Evolutionary conservation across 345 rosid species (phyloP), one percentile per base, ranked within the genome.

Genomic region (Hevea brasiliensis): DNA sequence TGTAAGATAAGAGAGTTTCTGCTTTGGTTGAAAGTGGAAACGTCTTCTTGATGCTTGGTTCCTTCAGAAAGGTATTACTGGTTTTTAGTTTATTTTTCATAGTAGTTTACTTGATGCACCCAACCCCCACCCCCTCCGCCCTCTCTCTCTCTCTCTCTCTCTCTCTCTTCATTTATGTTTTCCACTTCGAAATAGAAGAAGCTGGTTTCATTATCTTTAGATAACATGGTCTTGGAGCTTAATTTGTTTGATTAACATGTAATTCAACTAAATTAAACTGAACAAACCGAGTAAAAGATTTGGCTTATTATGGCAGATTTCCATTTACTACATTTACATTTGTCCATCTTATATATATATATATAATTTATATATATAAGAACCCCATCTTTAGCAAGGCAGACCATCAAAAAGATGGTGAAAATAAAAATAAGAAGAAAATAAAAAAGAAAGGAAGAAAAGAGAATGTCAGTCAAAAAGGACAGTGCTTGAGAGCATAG

Each of bases 11-110:
- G 20, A 83, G 87, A 76, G 75, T 89, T 76, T 89, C 88, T 80
- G 85, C 97, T 47, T 76, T 90, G 76, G 81, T 92, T 75, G 93
- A 95, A 84, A 89, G 98, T 78, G 98, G 94, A 83, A 92, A 91
- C 83, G 84, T 92, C 85, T 89, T 84, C 84, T 76, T 89, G 89
- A 87, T 87, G 90, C 94, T 92, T 73, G 94, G 97, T 72, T 89
- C 94, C 75, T 92, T 86, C 79, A 85, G 87, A 85, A 89, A 92
- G 97, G 98, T 95, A 85, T 57, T 41, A 8, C 26, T 55, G 2
- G 6, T 42, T 15, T 32, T 47, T 23, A 6, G 26, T 44, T 44
- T 26, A 59, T 57, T 74, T 24, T 61, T 15, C 23, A 37, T 76
- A 14, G 14, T 17, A 44, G 17, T 47, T 42, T 61, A 9, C n/a